Base-by-base conservation (phyloP, 768 basidiomycete genomes). In the Galerina marginata region DNA sequence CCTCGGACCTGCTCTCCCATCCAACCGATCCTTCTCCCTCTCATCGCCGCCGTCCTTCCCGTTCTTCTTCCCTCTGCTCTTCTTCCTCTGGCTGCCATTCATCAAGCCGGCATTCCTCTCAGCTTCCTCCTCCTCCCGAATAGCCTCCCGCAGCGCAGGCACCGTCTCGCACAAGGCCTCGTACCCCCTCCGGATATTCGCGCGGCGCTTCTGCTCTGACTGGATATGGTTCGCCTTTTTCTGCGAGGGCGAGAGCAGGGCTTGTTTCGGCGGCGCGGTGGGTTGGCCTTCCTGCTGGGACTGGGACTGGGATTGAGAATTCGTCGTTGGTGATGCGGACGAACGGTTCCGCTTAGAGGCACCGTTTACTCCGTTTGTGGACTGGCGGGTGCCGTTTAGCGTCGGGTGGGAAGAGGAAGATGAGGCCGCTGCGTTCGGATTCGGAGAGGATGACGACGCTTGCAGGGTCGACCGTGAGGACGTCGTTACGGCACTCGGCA, bases 181-280 rank as follows among this genome's bases (percentile, higher is more conserved):
- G 71, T 96, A 96, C 10, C 94, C 95, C 40, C 88, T 77, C 10
- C 93, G 83, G 53, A 97, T 96, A 67, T 95, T 95, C 12, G 93
- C 93, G 36, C 95, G 86, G 25, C 95, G 88, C 73, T 96, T 96
- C 78, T 96, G 94, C 77, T 97, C 95, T 2, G 89, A 91, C 67
- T 93, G 91, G 65, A 97, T 96, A 69, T 97, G 95, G 67, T 96
- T 96, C 42, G 90, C 90, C 71, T 95, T 93, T 72, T 96, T 96
- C 79, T 95, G 92, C 2, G 90, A 88, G 0, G 91, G 86, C 1
- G 90, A 88, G 25, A 96, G 82, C 25, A 95, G 80, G 1, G 81
- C 69, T 33, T 79, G 79, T 61, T 82, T 83, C 12, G 56, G 16
- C 25, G 49, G 16, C 6, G 54, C 44, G 23, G 48, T 29, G 44